These are phyloP conservation scores for Aspergillus carbonarius DNA, from an alignment of 2,329 filamentous ascomycete genomes.

Conservation along the genomic window DNA sequence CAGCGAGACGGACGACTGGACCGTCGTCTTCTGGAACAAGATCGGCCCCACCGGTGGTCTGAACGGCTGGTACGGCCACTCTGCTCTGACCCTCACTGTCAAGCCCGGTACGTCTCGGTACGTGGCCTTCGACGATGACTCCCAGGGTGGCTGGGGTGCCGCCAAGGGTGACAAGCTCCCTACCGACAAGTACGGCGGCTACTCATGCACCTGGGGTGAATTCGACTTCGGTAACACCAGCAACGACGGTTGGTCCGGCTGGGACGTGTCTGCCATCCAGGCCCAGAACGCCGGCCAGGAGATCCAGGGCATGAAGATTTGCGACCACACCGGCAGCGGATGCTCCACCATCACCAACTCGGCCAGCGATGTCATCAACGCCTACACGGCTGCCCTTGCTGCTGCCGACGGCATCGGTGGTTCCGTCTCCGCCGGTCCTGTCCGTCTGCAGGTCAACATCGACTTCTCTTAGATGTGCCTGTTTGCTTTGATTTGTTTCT, in stretches of 20 bases:
- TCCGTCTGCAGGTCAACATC: constrained; percentile 33
- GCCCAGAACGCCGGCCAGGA: constrained; percentile 27
- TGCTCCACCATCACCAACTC: constrained; percentile 35
- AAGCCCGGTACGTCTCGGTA: constrained; percentile 32
- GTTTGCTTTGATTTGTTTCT: constrained; percentile 9
- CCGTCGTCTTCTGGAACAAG: constrained; percentile 44
- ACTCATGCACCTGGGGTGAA: constrained; percentile 44
- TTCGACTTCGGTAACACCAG: constrained; percentile 36
- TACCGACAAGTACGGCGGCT: constrained; percentile 28
- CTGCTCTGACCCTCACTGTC: constrained; percentile 35
- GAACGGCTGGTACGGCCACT: constrained; percentile 36
- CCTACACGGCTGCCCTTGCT: constrained; percentile 33
- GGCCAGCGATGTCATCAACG: constrained; percentile 26
- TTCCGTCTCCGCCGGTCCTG: constrained; percentile 24
- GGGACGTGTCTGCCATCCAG: constrained; percentile 43
- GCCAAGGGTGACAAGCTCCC: constrained; percentile 28
- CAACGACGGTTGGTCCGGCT: constrained; percentile 37
- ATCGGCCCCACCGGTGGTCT: constrained; percentile 33
- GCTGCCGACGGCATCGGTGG: constrained; percentile 33
- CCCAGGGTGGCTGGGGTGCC: constrained; percentile 39
- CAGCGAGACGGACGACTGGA: constrained; percentile 32
- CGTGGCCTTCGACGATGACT: constrained; percentile 39
- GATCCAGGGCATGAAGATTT: constrained; percentile 41
- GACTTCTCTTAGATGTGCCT: constrained; percentile 27
- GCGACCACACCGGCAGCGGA: constrained; percentile 22